Evolutionary conservation across 345 rosid genomes (phyloP), one percentile per base, ranked within the genome.

Genomic region (Eutrema yunnanense): DNA sequence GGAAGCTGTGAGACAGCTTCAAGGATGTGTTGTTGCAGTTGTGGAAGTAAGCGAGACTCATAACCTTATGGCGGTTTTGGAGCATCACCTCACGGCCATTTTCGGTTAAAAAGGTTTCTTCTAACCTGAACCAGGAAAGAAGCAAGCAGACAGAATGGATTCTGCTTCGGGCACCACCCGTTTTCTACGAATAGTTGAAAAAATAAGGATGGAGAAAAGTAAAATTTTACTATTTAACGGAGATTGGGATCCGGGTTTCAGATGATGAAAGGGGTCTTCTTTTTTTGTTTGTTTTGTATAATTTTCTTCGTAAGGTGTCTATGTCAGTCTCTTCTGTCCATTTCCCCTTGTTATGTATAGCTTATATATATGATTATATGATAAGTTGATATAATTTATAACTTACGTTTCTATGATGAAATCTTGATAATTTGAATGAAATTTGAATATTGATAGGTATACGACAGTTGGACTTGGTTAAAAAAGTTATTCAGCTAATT

Each of bases 1-100:
- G 3, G 95, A 86, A 80, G 97, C 96, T 0, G 97, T 85, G 67
- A 82, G 82, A 78, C 86, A 87, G 83, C 96, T 94, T 5, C 88
- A 90, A 65, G 91, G 89, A 14, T 80, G 64, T 43, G 64, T 59
- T 40, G 72, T 79, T 53, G 83, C 86, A 58, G 87, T 81, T 49
- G 73, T 66, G 69, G 82, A 81, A 68, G 88, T 84, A 58, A 73
- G 88, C 62, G 50, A 75, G 64, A 60, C 67, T 52, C 47, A 9
- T 73, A 81, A 83, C 73, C 89, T 92, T 41, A 67, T 90, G 86
- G 83, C 88, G 19, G 78, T 82, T 72, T 80, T 88, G 85, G 90
- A 90, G 80, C 95, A 80, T 80, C 85, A 87, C 78, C 91, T 92
- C 54, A 57, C 92, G 87, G 82, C 85, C 79, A 61, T 87, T 86